Conservation (phyloP, 2,329 filamentous ascomycete species). For the Pseudogymnoascus sp. region DNA sequence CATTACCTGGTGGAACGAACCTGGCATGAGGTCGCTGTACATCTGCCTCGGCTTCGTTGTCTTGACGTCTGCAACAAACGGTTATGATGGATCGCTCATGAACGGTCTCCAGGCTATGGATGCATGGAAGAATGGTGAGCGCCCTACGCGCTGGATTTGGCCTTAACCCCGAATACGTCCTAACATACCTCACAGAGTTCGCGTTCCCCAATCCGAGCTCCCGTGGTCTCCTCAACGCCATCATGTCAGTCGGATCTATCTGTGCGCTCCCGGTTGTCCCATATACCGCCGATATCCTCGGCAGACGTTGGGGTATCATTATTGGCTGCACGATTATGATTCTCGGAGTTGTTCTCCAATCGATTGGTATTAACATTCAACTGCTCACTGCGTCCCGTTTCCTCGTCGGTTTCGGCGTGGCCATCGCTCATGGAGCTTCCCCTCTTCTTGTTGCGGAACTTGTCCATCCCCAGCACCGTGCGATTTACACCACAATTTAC, state of each 20-base stretch:
- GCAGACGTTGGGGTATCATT: slow-evolving; percentile 40
- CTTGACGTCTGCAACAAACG: slow-evolving; percentile 44
- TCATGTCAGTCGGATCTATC: slow-evolving; percentile 43
- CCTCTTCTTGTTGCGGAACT: slow-evolving; percentile 38
- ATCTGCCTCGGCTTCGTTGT: slow-evolving; percentile 34
- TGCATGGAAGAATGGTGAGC: slow-evolving; percentile 28
- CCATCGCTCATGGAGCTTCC: slow-evolving; percentile 24
- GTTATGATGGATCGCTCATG: slow-evolving; percentile 40
- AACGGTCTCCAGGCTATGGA: slow-evolving; percentile 33
- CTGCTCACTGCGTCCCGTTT: slow-evolving; percentile 39
- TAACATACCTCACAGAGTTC: slow-evolving; percentile 13
- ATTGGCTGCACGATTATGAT: slow-evolving; percentile 41
- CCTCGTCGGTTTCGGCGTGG: slow-evolving; percentile 31
- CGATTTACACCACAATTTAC: slow-evolving; percentile 40
- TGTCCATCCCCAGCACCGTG: slow-evolving; percentile 42
- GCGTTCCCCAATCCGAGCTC: slow-evolving; percentile 25
- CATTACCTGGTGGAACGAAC: slow-evolving; percentile 46
- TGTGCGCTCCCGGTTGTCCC: slow-evolving; percentile 40
- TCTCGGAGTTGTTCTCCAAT: slow-evolving; percentile 37
- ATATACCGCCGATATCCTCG: slow-evolving; percentile 41
- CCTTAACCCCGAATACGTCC: neutral
- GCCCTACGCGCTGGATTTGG: slow-evolving; percentile 16
- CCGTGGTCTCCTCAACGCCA: slow-evolving; percentile 39
- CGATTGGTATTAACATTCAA: slow-evolving; percentile 31
- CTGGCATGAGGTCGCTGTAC: slow-evolving; percentile 50